Evolutionary conservation across 2,329 filamentous ascomycete genomes (phyloP), one percentile per base, ranked within the genome.

Genomic region (Metarhizium brunneum): DNA sequence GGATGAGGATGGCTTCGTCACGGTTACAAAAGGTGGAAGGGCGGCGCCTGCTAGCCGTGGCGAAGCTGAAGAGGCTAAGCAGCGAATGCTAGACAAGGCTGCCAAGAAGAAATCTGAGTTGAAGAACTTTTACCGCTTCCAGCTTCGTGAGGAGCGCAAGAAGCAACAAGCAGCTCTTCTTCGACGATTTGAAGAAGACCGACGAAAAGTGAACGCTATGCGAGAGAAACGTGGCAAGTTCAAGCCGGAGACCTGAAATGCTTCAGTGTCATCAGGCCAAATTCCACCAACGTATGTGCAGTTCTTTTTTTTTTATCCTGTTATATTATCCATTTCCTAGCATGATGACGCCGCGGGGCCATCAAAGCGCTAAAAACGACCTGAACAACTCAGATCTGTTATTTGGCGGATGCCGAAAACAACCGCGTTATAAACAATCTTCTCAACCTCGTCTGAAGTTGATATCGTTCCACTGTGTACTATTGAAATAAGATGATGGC

Each of bases 1-100:
- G 0, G 94, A 99, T 69, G 92, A 90, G 66, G 94, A 99, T 69
- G 94, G 94, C 2, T 99, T 99, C 68, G 81, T 97, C 51, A 97
- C 92, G 3, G 94, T 99, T 29, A 88, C 86, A 1, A 81, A 88
- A 54, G 91, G 91, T 30, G 88, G 88, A 43, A 77, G 86, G 56
- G 79, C 79, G 6, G 87, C 86, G n/a, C 85, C 89, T 1, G 91
- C 88, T 2, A 81, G 85, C 54, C 79, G 84, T 59, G 86, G 86
- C 62, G 90, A 88, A 64, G 83, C 84, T 45, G 81, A 85, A 64
- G 82, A 83, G 63, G 78, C 78, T 50, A 73, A 72, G 58, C 74
- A 73, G 64, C 80, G 77, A 69, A 80, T 84, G 75, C 73, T 82
- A 65, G 83, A 88, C 69, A 81, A 84, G 70, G 78, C 78, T 61